Conservation (phyloP, 441 rosid species). For the Corymbia citriodora region DNA sequence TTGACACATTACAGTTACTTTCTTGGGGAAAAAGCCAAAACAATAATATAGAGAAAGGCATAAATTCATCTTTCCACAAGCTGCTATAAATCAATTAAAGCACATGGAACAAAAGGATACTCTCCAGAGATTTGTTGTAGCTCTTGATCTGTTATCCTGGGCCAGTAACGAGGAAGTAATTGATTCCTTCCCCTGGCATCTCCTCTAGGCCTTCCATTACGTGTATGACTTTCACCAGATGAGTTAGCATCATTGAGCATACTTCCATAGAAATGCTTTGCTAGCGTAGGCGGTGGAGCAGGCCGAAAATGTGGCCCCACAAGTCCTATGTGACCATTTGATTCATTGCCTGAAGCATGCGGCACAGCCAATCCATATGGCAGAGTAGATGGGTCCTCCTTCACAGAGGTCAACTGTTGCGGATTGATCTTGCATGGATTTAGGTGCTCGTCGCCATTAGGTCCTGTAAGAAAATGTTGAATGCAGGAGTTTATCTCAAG, state of each 20-base stretch:
- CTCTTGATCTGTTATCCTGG: constrained; percentile 75
- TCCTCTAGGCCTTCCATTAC: constrained; percentile 52
- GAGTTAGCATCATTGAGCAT: constrained; percentile 51
- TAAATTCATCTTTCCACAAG: neutral
- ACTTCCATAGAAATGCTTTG: constrained; percentile 46
- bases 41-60: neutral
- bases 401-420: constrained; percentile 36
- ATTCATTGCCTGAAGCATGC: constrained; percentile 41
- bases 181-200: constrained; percentile 69
- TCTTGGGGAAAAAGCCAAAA: neutral
- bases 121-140: constrained; percentile 70
- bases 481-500: neutral
- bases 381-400: constrained; percentile 50
- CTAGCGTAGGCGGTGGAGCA: constrained; percentile 28
- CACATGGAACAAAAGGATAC: constrained; percentile 68
- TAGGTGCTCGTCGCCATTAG: constrained; percentile 39
- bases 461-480: constrained; percentile 38
- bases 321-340: constrained; percentile 46
- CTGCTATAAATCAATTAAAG: neutral
- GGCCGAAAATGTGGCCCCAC: constrained; percentile 37
- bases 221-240: constrained; percentile 36
- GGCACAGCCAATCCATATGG: constrained; percentile 40
- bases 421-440: constrained; percentile 36
- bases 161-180: constrained; percentile 83
- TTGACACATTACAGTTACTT: neutral